Conservation (phyloP, 2,329 filamentous ascomycete genomes). For the Massarina eburnea region DNA sequence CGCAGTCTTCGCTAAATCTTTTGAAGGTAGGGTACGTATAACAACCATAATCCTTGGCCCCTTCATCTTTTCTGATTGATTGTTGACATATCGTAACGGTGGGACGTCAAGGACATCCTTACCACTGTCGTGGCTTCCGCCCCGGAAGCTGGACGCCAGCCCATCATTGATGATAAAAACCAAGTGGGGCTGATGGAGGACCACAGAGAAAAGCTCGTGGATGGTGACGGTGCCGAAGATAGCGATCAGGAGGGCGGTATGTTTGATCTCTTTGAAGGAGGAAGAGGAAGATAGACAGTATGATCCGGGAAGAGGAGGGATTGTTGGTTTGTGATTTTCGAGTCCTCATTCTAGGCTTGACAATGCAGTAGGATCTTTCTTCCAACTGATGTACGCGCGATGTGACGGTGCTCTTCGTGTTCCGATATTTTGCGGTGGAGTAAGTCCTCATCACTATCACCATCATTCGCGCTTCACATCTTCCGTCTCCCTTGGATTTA, state of each 20-base stretch:
- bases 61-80: not conserved
- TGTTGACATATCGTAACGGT: not conserved
- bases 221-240: slow-evolving; percentile 6
- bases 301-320: not conserved
- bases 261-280: slow-evolving; percentile 8
- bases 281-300: not conserved
- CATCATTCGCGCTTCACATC: not conserved
- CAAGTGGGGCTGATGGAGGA: slow-evolving; percentile 4
- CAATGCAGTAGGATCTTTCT: slow-evolving; percentile 15
- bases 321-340: slow-evolving; percentile 15
- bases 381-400: slow-evolving; percentile 5
- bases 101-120: slow-evolving; percentile 79
- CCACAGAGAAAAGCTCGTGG: too few species aligned
- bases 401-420: not conserved
- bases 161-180: not conserved
- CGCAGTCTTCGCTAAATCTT: slow-evolving; percentile 92
- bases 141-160: slow-evolving; percentile 9
- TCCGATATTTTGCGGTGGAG: not conserved
- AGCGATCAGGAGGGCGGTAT: slow-evolving; percentile 13
- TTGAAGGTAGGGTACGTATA: slow-evolving; percentile 69
- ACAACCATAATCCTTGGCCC: not conserved
- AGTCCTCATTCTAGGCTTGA: slow-evolving; percentile 11
- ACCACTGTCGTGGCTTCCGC: slow-evolving; percentile 67
- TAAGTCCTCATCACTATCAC: too few species aligned
- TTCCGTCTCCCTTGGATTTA: not conserved